These are phyloP conservation scores for Sicyos edulis DNA, from an alignment of 306 rosid species.

Conservation along the genomic window DNA sequence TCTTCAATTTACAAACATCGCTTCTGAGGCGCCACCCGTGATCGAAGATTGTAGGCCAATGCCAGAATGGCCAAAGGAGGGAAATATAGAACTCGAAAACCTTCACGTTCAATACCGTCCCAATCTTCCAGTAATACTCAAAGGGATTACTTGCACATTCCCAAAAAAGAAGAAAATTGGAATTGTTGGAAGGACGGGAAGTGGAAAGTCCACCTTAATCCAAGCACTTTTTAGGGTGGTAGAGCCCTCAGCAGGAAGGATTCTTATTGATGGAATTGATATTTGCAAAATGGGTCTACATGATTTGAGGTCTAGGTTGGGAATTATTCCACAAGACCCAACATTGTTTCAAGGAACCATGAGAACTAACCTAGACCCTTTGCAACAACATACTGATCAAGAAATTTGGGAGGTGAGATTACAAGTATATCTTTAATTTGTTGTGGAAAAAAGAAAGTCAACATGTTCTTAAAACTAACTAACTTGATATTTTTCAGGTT, in stretches of 20 bases:
- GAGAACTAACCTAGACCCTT: slow-evolving; percentile 67
- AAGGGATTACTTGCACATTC: slow-evolving; percentile 65
- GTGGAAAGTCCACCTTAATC: slow-evolving; percentile 77
- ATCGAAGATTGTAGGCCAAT: slow-evolving; percentile 50
- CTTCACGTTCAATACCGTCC: slow-evolving; percentile 61
- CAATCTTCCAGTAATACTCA: slow-evolving; percentile 58
- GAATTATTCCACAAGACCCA: slow-evolving; percentile 75
- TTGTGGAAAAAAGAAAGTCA: not conserved
- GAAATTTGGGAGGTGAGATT: slow-evolving; percentile 70
- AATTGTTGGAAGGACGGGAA: slow-evolving; percentile 77
- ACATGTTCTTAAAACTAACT: not conserved
- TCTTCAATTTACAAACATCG: slow-evolving; percentile 56
- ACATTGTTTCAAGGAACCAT: slow-evolving; percentile 61
- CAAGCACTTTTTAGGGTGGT: slow-evolving; percentile 75
- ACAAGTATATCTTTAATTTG: not conserved
- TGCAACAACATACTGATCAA: slow-evolving; percentile 49
- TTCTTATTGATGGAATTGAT: slow-evolving; percentile 52
- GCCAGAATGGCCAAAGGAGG: slow-evolving; percentile 64
- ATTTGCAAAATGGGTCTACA: slow-evolving; percentile 59
- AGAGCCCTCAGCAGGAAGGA: slow-evolving; percentile 54
- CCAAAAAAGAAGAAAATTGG: slow-evolving; percentile 60
- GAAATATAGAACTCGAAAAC: slow-evolving; percentile 49
- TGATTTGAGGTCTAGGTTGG: slow-evolving; percentile 68
- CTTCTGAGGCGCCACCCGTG: slow-evolving; percentile 67
- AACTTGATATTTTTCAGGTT: slow-evolving; percentile 44